These are phyloP conservation scores for Neoboletus brunneissimus DNA, from an alignment of 768 basidiomycete genomes.

Conservation along the genomic window DNA sequence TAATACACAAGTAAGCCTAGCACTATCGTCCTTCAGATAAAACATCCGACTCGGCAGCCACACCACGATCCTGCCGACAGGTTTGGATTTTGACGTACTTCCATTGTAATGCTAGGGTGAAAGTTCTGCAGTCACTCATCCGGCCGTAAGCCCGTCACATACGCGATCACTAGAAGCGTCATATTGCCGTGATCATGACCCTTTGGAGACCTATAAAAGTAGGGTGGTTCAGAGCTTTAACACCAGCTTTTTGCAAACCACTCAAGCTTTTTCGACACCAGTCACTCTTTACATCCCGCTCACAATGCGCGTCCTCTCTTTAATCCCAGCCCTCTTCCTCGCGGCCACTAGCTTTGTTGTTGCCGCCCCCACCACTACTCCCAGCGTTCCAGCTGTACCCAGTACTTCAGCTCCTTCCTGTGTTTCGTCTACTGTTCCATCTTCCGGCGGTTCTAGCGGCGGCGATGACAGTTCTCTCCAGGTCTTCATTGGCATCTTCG, in stretches of 20 bases:
- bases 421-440: not conserved
- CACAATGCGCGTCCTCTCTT: slow-evolving; percentile 27
- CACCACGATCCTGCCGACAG: not conserved
- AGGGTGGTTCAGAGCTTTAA: not conserved
- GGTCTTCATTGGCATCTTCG: slow-evolving; percentile 2
- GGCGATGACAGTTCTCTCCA: not conserved
- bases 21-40: not conserved
- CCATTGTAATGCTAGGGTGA: not conserved
- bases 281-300: slow-evolving; percentile 14
- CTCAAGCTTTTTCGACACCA: not conserved
- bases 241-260: not conserved
- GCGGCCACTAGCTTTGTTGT: slow-evolving; percentile 17
- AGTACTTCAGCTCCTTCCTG: not conserved
- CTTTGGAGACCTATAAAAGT: slow-evolving; percentile 1
- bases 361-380: slow-evolving; percentile 5
- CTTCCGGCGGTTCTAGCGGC: not conserved
- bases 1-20: too few relatives aligned
- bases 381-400: not conserved
- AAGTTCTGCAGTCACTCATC: not conserved
- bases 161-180: too few relatives aligned
- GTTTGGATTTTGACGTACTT: not conserved
- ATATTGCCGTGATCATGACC: not conserved
- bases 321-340: slow-evolving; percentile 19
- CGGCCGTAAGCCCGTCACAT: too few relatives aligned
- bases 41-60: not conserved